Evolutionary conservation across 441 rosid genomes (phyloP), one percentile per base, ranked within the genome.

Genomic region (Adansonia grandidieri): DNA sequence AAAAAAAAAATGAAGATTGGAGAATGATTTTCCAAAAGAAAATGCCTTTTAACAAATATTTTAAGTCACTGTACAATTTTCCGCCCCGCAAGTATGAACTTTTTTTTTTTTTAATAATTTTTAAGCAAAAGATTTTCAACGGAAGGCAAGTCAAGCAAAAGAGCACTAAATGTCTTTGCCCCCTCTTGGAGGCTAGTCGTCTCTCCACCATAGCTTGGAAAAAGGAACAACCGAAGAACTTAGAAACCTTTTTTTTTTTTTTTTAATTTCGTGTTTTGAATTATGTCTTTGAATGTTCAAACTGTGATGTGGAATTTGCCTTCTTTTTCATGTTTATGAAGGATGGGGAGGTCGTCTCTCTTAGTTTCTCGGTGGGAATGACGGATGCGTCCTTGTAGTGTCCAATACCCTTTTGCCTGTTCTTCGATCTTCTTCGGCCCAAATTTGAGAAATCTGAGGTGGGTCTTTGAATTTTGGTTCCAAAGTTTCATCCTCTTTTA

Each of bases 371-470:
- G 8, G 22, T 0, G 75, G 61, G 24, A 57, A 74, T 51, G 22
- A 45, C 61, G 71, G 74, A 48, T 71, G 66, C 14, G 78, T 77
- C 64, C 19, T 47, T 56, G 14, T 68, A 32, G 57, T 77, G 68
- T 61, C 60, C 24, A 17, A 15, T 2, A 4, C 60, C 77, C 68
- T 73, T 77, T 73, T 51, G 54, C 14, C 13, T 24, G 42, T 56
- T 77, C 70, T 62, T 70, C 44, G 69, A 77, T 83, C 65, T 53
- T 68, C 42, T 37, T 69, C 73, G 15, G 73, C 28, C 22, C 1
- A 68, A 19, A 11, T 10, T 4, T n/a, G 13, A 63, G 64, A 61
- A 65, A 61, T 14, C 32, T 60, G 69, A 79, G 82, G 85, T 82
- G 50, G 40, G 78, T 66, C 20, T 71, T 72, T 22, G 56, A 72